A percentile compares a stretch with the other conserved stretches of the same genome.
Conservation (phyloP, 2,329 filamentous ascomycete genomes). For the Neofusicoccum parvum region DNA sequence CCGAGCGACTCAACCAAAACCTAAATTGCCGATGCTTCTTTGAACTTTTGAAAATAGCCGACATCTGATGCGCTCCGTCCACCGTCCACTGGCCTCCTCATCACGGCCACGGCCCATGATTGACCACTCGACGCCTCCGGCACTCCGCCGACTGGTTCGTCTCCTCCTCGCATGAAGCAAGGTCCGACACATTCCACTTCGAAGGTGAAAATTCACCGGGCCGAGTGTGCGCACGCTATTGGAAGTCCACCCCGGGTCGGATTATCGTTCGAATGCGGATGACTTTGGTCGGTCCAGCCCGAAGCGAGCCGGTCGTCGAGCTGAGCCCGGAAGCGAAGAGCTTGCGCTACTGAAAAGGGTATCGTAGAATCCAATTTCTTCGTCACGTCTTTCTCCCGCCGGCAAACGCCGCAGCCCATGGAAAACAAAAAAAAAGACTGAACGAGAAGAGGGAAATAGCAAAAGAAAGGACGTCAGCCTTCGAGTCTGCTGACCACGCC, state of each 20-base stretch:
- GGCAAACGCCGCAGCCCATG: background rate
- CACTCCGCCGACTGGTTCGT: background rate
- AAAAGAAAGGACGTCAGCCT: background rate
- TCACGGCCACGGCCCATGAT: background rate
- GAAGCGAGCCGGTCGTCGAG: background rate
- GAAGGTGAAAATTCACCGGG: background rate
- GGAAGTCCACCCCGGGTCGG: background rate
- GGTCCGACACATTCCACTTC: too few relatives aligned
- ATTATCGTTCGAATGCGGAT: background rate
- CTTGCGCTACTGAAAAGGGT: background rate
- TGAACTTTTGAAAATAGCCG: background rate
- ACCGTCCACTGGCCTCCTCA: background rate
- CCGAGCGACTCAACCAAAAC: background rate
- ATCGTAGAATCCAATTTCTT: background rate
- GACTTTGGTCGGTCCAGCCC: background rate
- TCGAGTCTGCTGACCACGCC: conserved; percentile 8
- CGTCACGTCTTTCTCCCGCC: background rate
- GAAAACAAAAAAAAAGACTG: background rate
- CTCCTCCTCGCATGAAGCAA: background rate
- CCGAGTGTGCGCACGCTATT: background rate
- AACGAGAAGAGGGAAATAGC: background rate
- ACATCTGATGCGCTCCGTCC: background rate
- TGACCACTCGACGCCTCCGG: background rate
- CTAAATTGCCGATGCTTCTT: background rate
- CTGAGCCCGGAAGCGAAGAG: background rate